These are phyloP conservation scores for Geotrichum cucujoidarum DNA, from an alignment of 1,139 yeast species.

Conservation along the genomic window DNA sequence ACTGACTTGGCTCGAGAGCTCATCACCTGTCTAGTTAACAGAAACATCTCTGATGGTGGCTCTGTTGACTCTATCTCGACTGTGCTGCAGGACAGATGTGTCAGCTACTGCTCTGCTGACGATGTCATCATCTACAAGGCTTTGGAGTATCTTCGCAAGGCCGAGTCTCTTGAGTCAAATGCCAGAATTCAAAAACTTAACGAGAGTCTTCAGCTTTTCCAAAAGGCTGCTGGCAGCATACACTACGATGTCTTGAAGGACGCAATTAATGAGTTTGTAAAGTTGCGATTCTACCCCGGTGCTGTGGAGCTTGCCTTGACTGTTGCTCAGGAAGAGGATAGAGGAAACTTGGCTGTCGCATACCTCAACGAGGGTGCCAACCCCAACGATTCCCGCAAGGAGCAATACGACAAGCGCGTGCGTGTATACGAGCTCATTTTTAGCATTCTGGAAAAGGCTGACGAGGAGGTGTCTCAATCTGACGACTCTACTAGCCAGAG, in stretches of 20 bases:
- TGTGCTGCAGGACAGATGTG: slow-evolving; percentile 87
- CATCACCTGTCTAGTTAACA: slow-evolving; percentile 80
- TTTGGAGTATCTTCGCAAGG: slow-evolving; percentile 81
- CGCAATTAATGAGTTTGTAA: slow-evolving; percentile 71
- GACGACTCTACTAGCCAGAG: slow-evolving; percentile 22
- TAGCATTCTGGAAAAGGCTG: slow-evolving; percentile 66
- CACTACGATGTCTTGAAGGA: slow-evolving; percentile 77
- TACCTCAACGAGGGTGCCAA: slow-evolving; percentile 50
- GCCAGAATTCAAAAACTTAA: slow-evolving; percentile 63
- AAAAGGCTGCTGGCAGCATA: slow-evolving; percentile 73
- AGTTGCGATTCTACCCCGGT: slow-evolving; percentile 73
- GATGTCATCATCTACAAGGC: slow-evolving; percentile 95
- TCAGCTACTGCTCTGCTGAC: slow-evolving; percentile 88
- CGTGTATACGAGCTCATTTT: slow-evolving; percentile 70
- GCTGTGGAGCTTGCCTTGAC: slow-evolving; percentile 80
- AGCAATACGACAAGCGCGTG: slow-evolving; percentile 45
- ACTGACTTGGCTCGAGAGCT: slow-evolving; percentile 78
- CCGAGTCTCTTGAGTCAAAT: slow-evolving; percentile 57
- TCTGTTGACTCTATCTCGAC: slow-evolving; percentile 87
- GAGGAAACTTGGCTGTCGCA: slow-evolving; percentile 52
- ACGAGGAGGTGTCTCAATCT: slow-evolving; percentile 55
- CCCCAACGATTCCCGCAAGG: slow-evolving; percentile 46
- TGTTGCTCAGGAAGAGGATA: slow-evolving; percentile 66
- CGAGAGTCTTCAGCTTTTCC: slow-evolving; percentile 71
- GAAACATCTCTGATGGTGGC: slow-evolving; percentile 85